Percentiles rank a stretch among this genome's conserved stretches.
Evolutionary conservation across 257 asterid genomes (phyloP).

Genomic region (Gardenia jasminoides): DNA sequence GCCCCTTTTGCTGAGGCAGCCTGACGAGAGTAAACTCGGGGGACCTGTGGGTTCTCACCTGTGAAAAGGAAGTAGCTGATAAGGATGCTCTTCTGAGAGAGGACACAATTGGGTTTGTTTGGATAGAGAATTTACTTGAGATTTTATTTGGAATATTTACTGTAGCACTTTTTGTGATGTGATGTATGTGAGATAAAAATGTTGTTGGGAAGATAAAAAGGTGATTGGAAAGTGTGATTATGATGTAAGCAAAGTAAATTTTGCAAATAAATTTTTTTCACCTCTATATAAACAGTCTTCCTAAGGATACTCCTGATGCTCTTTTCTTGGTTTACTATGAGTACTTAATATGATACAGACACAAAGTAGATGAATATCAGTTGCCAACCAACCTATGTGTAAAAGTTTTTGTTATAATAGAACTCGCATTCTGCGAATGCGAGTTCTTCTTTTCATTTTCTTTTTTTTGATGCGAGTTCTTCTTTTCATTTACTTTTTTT

Average conservation of each 20-base stretch:
- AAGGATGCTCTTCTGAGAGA: slow-evolving; percentile 49
- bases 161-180: too few relatives aligned
- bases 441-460: too few relatives aligned
- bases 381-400: slow-evolving; percentile 15
- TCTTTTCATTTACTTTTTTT: too few relatives aligned
- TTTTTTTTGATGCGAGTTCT: too few relatives aligned
- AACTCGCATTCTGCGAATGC: too few relatives aligned
- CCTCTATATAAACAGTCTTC: slow-evolving; percentile 63
- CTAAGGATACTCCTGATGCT: slow-evolving; percentile 75
- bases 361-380: neutral
- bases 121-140: too few relatives aligned
- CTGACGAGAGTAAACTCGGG: slow-evolving; percentile 64
- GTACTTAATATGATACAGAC: slow-evolving; percentile 50
- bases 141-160: too few relatives aligned
- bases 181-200: too few relatives aligned
- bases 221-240: too few relatives aligned
- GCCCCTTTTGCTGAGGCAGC: slow-evolving; percentile 89
- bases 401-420: neutral
- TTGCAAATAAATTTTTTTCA: too few relatives aligned
- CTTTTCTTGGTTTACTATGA: slow-evolving; percentile 74
- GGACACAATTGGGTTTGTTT: slow-evolving; percentile 57
- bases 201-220: too few relatives aligned
- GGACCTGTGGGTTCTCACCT: slow-evolving; percentile 83
- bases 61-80: slow-evolving; percentile 71
- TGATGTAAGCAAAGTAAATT: too few relatives aligned